Evolutionary conservation across 108 stramenopile genomes (phyloP).

Genomic region (Cyclotella atomus): DNA sequence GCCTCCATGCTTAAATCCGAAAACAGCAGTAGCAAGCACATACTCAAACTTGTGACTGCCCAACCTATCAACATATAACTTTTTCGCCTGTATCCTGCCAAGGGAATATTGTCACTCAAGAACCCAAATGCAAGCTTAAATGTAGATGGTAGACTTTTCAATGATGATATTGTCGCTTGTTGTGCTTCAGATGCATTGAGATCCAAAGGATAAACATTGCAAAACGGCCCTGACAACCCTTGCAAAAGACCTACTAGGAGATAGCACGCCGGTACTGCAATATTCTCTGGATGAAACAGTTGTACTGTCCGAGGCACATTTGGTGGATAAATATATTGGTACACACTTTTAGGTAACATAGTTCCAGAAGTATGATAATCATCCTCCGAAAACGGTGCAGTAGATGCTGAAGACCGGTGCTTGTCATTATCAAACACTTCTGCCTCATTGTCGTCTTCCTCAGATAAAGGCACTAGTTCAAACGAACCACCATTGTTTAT

Average conservation of each 20-base stretch:
- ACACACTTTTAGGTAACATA: slow-evolving; percentile 15
- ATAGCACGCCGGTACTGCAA: slow-evolving; percentile 86
- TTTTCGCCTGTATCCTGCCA: slow-evolving; percentile 76
- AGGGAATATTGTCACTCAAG: slow-evolving; percentile 71
- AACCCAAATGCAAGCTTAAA: slow-evolving; percentile 86
- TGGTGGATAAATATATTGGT: slow-evolving; percentile 70
- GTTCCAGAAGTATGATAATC: slow-evolving; percentile 32
- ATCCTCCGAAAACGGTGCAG: slow-evolving; percentile 24
- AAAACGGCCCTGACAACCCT: slow-evolving; percentile 75
- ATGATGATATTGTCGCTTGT: slow-evolving; percentile 66
- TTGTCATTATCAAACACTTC: slow-evolving; percentile 7
- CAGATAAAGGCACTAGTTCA: slow-evolving; percentile 15
- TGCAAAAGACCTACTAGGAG: slow-evolving; percentile 77
- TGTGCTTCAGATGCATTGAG: slow-evolving; percentile 83
- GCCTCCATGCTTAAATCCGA: slow-evolving; percentile 54
- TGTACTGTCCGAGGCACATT: slow-evolving; percentile 70
- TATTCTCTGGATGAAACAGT: slow-evolving; percentile 75
- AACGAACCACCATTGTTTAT: neutral
- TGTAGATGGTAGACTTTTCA: slow-evolving; percentile 69
- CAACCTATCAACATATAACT: slow-evolving; percentile 86
- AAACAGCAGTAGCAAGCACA: slow-evolving; percentile 52
- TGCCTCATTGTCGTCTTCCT: slow-evolving; percentile 2
- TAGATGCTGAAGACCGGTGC: neutral
- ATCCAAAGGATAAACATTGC: slow-evolving; percentile 84
- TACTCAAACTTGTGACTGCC: slow-evolving; percentile 59